These are phyloP conservation scores for Tulasnella sp. DNA, from an alignment of 768 basidiomycete genomes.

Conservation along the genomic window DNA sequence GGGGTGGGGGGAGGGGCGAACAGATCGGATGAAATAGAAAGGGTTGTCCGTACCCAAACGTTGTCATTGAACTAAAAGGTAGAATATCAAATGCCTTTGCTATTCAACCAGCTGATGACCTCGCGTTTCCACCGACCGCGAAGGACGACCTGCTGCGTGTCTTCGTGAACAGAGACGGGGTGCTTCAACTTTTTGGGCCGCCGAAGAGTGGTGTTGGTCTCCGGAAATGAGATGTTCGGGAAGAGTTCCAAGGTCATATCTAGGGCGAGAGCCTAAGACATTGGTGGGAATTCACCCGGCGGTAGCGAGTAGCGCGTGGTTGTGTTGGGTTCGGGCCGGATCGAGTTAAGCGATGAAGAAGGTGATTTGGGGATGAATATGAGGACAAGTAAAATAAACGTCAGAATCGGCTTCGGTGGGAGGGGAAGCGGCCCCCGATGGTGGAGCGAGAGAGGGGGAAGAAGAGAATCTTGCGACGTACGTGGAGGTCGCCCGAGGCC, in stretches of 20 bases:
- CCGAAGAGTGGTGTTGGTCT: not conserved
- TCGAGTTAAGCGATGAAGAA: not conserved
- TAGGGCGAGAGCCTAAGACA: constrained; percentile 1
- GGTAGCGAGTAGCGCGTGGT: not conserved
- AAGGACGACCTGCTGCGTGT: constrained; percentile 6
- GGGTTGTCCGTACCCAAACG: not conserved
- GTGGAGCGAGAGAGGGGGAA: constrained; percentile 7
- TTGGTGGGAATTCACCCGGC: not conserved
- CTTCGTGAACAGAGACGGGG: not conserved
- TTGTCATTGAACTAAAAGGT: not conserved
- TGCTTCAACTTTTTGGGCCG: not conserved
- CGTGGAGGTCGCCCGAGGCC: constrained; percentile 18
- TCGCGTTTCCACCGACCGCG: constrained; percentile 10
- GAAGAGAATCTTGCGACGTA: not conserved
- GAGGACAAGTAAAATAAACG: not conserved
- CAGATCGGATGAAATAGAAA: not conserved
- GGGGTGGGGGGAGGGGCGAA: no score
- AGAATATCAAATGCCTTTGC: constrained; percentile 13
- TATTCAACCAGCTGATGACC: not conserved
- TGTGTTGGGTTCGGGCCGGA: not conserved
- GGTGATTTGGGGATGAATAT: not conserved
- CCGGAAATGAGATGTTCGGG: not conserved
- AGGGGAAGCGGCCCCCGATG: not conserved
- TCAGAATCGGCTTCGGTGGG: not conserved
- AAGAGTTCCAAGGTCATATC: not conserved